Conservation (phyloP, 345 rosid species). For the Triadica sebifera region DNA sequence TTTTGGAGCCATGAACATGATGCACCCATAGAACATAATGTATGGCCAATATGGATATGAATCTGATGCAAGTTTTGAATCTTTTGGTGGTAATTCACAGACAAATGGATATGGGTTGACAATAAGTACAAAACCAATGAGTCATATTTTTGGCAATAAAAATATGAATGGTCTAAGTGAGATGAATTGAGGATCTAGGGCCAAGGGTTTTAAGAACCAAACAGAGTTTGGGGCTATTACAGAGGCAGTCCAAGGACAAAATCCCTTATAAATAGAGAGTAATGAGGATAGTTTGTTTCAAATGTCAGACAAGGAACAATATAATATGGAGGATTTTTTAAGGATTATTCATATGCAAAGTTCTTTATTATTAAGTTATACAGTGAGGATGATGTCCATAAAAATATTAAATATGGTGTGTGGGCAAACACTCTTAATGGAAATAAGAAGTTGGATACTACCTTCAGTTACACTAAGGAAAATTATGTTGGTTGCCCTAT, state of each 20-base stretch:
- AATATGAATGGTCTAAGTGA: slow-evolving; percentile 67
- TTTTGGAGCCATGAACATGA: slow-evolving; percentile 45
- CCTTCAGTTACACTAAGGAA: slow-evolving; percentile 54
- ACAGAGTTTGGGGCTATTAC: slow-evolving; percentile 35
- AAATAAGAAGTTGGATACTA: slow-evolving; percentile 71
- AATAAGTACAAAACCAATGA: slow-evolving; percentile 53
- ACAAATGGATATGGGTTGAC: slow-evolving; percentile 56
- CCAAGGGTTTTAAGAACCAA: slow-evolving; percentile 45
- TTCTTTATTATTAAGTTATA: slow-evolving; percentile 75
- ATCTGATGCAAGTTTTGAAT: slow-evolving; percentile 48
- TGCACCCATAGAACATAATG: slow-evolving; percentile 47
- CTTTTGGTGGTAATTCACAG: slow-evolving; percentile 60
- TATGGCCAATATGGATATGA: slow-evolving; percentile 56
- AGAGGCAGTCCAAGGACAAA: slow-evolving; percentile 33
- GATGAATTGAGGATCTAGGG: slow-evolving; percentile 77
- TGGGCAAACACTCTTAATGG: slow-evolving; percentile 84
- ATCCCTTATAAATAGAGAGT: slow-evolving; percentile 26
- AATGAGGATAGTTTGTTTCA: slow-evolving; percentile 22
- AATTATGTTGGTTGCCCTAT: slow-evolving; percentile 52
- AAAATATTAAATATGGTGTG: slow-evolving; percentile 66
- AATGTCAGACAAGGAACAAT: slow-evolving; percentile 41
- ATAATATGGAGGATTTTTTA: slow-evolving; percentile 53
- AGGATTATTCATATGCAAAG: slow-evolving; percentile 47
- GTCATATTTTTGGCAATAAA: slow-evolving; percentile 55
- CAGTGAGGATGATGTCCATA: slow-evolving; percentile 87